phyloP scores from a whole-genome alignment of 148 eudicot genomes.

The Oxyria digyna region DNA sequence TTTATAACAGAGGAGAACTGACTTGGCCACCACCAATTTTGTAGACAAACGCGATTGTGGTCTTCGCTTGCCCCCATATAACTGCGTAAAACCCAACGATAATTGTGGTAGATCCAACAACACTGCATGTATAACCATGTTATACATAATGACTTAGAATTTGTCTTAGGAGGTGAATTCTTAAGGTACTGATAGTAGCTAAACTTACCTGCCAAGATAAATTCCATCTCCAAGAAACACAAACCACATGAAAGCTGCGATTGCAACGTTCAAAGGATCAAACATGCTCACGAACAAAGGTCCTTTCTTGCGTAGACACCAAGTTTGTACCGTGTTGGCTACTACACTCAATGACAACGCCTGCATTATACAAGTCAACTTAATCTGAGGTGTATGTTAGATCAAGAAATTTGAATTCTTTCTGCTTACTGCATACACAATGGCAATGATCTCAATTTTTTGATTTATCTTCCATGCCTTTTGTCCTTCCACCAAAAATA shows the following conservation, averaged over 20 bases:
- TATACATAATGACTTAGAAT: too few relatives aligned
- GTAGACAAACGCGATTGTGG: not conserved
- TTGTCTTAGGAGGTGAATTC: too few relatives aligned
- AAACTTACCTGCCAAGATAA: too few relatives aligned
- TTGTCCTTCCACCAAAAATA: not conserved
- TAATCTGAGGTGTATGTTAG: too few relatives aligned
- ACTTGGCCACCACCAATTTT: not conserved
- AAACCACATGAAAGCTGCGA: not conserved
- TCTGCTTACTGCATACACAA: not conserved
- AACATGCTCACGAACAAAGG: slow-evolving; percentile 1
- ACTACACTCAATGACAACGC: not conserved
- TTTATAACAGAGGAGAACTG: not conserved
- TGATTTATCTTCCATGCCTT: not conserved
- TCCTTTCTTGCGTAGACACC: slow-evolving; percentile 2
- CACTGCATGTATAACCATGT: too few relatives aligned
- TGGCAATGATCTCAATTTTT: not conserved
- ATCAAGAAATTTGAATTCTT: too few relatives aligned
- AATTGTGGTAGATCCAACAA: too few relatives aligned
- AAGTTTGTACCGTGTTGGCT: not conserved
- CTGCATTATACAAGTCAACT: too few relatives aligned
- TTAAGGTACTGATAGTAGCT: too few relatives aligned
- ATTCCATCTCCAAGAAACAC: too few relatives aligned
- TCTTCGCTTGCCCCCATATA: not conserved
- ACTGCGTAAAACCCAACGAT: too few relatives aligned
- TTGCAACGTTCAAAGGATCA: not conserved